phyloP scores from a whole-genome alignment of 2,329 filamentous ascomycete species.

The Penicillium sp. region DNA sequence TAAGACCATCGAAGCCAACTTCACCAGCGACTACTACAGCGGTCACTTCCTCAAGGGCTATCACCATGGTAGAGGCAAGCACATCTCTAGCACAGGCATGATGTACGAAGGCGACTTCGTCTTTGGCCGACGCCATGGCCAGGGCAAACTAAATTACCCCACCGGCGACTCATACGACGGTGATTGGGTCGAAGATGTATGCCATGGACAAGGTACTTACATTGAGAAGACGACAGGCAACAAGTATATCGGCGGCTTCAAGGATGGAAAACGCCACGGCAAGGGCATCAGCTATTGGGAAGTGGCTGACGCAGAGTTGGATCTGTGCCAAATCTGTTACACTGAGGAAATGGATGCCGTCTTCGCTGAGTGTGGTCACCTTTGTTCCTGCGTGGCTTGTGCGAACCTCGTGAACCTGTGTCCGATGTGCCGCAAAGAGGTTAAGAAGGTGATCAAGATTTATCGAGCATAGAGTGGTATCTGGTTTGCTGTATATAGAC shows the following conservation, averaged over 20 bases:
- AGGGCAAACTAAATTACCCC: conserved; percentile 51
- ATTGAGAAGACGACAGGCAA: conserved; percentile 51
- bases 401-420: conserved; percentile 52
- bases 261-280: conserved; percentile 52
- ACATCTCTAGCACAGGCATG: conserved; percentile 47
- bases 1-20: conserved; percentile 45
- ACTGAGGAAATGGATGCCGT: conserved; percentile 51
- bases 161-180: conserved; percentile 44
- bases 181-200: conserved; percentile 40
- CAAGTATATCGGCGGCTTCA: conserved; percentile 54
- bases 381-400: conserved; percentile 53
- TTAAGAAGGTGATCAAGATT: conserved; percentile 51
- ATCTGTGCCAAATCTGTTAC: conserved; percentile 55
- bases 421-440: conserved; percentile 52
- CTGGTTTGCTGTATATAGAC: background rate
- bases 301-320: conserved; percentile 53
- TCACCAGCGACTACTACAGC: conserved; percentile 49
- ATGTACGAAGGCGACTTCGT: conserved; percentile 50
- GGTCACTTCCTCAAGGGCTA: conserved; percentile 45
- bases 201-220: conserved; percentile 50
- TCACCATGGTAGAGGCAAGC: conserved; percentile 48
- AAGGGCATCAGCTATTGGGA: conserved; percentile 56
- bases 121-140: conserved; percentile 46
- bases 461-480: conserved; percentile 36
- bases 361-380: conserved; percentile 57